Conservation (phyloP, 371 early-diverging fungal genomes). For the Mortierella sp. region DNA sequence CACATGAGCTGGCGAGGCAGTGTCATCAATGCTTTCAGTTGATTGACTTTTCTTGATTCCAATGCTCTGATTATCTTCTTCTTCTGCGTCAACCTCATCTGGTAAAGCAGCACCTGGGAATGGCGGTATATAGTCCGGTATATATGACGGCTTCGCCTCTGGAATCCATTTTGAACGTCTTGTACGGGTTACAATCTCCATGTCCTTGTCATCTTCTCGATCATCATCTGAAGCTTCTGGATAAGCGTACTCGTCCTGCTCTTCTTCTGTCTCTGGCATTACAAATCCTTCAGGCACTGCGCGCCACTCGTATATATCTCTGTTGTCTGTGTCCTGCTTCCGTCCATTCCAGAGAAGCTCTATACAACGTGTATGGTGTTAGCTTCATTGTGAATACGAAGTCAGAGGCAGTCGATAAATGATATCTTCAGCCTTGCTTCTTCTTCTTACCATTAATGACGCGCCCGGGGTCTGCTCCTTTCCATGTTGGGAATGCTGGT, state of each 20-base stretch:
- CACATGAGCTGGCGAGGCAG: slow-evolving; percentile 7
- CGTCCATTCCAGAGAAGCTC: slow-evolving; percentile 42
- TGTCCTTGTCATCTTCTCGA: neutral
- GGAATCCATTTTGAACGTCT: slow-evolving; percentile 43
- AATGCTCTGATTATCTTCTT: slow-evolving; percentile 8
- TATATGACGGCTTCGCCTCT: slow-evolving; percentile 28
- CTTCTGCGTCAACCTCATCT: slow-evolving; percentile 6
- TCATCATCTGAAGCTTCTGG: slow-evolving; percentile 45
- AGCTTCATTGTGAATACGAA: neutral
- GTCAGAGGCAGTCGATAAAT: neutral
- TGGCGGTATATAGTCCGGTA: slow-evolving; percentile 51
- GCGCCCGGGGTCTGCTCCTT: slow-evolving; percentile 47
- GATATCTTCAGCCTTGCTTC: neutral
- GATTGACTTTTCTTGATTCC: slow-evolving; percentile 14
- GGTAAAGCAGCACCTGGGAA: slow-evolving; percentile 37
- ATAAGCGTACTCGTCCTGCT: slow-evolving; percentile 55
- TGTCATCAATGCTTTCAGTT: slow-evolving; percentile 2
- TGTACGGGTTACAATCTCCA: neutral
- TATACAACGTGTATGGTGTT: neutral
- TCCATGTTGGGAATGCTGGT: slow-evolving; percentile 49
- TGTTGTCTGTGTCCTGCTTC: neutral
- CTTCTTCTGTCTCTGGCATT: slow-evolving; percentile 52
- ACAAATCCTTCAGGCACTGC: slow-evolving; percentile 38
- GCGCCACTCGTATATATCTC: slow-evolving; percentile 49
- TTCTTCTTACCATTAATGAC: slow-evolving; percentile 37